Base-by-base conservation (phyloP, 805 yeast species). In the Maudiozyma serrabonitensis region DNA sequence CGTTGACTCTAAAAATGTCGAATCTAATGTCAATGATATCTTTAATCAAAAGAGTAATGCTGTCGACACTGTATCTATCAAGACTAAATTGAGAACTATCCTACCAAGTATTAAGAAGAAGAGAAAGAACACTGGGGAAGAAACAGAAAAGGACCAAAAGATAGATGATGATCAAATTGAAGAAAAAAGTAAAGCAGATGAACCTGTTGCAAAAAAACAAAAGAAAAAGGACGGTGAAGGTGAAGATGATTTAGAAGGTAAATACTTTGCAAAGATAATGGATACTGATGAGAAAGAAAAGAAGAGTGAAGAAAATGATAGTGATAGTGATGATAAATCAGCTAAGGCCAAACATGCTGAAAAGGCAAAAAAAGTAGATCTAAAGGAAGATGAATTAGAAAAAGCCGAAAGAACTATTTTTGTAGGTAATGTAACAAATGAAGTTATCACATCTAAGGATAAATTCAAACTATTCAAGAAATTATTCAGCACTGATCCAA, bases 391-490 rank as follows among this genome's bases (percentile, higher is more conserved):
- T n/a, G 95, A 88, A 63, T 70, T 85, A 45, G 86, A 79, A 56
- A 86, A 87, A 66, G 95, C 95, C 6, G 87, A 84, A 55, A 76
- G 83, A 57, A 88, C 96, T 0, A 72, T 91, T 0, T 93, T 93
- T 60, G 82, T 93, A 9, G 98, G 97, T 42, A 93, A 93, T 64
- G 78, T 91, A 13, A 78, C 86, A 34, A 69, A 80, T 39, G 61
- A 70, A 0, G 88, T 82, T 8, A 78, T 89, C 54, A 75, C 84
- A 1, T 75, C 79, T 45, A 87, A 87, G 63, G 66, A 71, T 39
- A 66, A 71, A 12, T 79, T 78, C 60, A 85, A 81, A 60, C 65
- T 71, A 47, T 83, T 91, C 68, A 85, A 86, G 64, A 72, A 71
- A 53, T 67, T 76, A n/a, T 85, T 91, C 56, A 50, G 58, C 4